Conservation (phyloP, 73 alveolate species). For the Paramecium pentaurelia region DNA sequence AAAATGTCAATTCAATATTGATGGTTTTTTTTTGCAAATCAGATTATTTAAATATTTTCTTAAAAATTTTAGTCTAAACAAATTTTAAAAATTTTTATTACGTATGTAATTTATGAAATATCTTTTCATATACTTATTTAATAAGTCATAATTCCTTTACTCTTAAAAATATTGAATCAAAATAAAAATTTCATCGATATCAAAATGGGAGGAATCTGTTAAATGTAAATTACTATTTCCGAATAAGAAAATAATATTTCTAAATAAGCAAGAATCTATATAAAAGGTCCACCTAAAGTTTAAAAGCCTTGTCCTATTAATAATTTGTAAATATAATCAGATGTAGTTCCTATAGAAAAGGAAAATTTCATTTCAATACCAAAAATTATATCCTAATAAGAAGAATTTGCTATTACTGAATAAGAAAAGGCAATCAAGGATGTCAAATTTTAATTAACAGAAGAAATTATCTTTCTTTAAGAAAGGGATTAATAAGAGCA, state of each 20-base stretch:
- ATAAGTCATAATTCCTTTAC: not conserved
- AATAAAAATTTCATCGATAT: not conserved
- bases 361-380: not conserved
- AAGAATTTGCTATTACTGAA: not conserved
- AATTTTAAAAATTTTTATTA: not conserved
- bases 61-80: not conserved
- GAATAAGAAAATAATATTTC: not conserved
- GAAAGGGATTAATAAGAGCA: not conserved
- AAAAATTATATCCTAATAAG: not conserved
- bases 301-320: not conserved
- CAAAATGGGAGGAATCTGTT: not conserved
- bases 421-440: not conserved
- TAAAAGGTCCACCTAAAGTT: not conserved
- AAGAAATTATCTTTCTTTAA: not conserved
- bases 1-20: not conserved
- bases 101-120: not conserved
- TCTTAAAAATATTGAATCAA: not conserved
- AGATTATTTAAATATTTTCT: not conserved
- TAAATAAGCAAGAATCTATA: not conserved
- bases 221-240: not conserved
- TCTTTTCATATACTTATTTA: not conserved
- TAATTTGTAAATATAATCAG: not conserved
- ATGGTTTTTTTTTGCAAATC: not conserved
- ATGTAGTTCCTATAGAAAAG: not conserved
- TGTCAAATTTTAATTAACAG: not conserved